Base-by-base conservation (phyloP, 2,329 filamentous ascomycete genomes). In the Penicillium sumatraense region DNA sequence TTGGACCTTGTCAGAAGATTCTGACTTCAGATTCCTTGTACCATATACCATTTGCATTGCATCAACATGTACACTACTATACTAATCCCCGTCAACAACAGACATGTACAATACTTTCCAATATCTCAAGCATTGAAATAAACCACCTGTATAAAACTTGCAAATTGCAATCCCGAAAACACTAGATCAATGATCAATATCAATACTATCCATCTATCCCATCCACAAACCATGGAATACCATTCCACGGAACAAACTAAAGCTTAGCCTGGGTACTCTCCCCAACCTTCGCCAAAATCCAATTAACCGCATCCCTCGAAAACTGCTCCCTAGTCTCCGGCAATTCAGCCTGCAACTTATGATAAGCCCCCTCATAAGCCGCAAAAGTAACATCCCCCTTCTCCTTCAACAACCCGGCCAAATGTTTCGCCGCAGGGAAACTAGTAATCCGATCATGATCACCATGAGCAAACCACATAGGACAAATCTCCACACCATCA, bases 311-410 rank as follows among this genome's bases (percentile, higher is more conserved):
- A 68, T 91, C 86, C 51, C 80, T 80, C 5, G 73, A 72, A 62
- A 81, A 81, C 49, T 61, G 57, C 18, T 67, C 68, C 50, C 56
- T 63, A n/a, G 69, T 61, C 13, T 65, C 67, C 10, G 68, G 61
- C 31, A 70, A 65, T 50, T 70, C 71, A 45, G 59, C 63, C 63
- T 70, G 64, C 42, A 72, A 72, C 76, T 90, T 88, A 75, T 97
- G 93, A 71, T 86, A 91, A 70, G 83, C 89, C 9, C 89, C 92
- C 26, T 89, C 85, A 71, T 95, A 96, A 18, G 80, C 75, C 77
- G 85, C 89, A 68, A 91, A 87, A 59, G 82, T 83, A 69, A 86
- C 89, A 72, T 96, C 91, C 68, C 86, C 89, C 72, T 96, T 91
- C 63, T 81, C 77, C 6, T 89, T 73, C 23, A 82, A 76, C 18